Percentiles rank a stretch among this genome's conserved stretches.
Evolutionary conservation across 2,329 filamentous ascomycete species (phyloP).

Genomic region (Fusarium buharicum): DNA sequence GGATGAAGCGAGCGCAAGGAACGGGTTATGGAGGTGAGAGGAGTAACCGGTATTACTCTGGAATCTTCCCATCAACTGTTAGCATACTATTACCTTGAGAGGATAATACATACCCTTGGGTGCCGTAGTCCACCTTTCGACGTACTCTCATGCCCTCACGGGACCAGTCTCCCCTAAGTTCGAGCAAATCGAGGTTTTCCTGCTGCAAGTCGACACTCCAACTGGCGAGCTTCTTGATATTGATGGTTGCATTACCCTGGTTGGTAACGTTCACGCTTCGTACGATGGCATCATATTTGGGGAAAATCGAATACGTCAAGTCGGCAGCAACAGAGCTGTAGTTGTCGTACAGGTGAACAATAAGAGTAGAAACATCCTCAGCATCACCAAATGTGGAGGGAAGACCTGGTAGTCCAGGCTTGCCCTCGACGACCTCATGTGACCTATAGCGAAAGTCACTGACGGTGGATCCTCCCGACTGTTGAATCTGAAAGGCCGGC

Average conservation of each 20-base stretch:
- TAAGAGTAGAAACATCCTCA: conserved; percentile 66
- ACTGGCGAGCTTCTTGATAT: conserved; percentile 67
- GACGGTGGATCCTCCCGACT: conserved; percentile 68
- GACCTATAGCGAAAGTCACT: conserved; percentile 68
- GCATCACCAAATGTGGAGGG: conserved; percentile 68
- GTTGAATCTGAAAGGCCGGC: conserved; percentile 69
- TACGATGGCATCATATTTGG: conserved; percentile 68
- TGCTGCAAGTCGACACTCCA: conserved; percentile 70
- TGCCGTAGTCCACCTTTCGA: conserved; percentile 66
- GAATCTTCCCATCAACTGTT: conserved; percentile 56
- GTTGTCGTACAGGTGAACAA: conserved; percentile 69
- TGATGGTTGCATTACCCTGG: conserved; percentile 62
- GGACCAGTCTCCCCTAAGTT: conserved; percentile 71
- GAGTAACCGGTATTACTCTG: conserved; percentile 70
- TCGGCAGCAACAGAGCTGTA: conserved; percentile 67
- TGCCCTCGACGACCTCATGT: conserved; percentile 64
- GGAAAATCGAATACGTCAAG: conserved; percentile 72
- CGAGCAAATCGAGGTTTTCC: conserved; percentile 70
- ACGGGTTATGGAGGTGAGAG: conserved; percentile 72
- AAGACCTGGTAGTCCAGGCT: conserved; percentile 65
- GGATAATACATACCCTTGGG: conserved; percentile 57
- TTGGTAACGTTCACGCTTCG: conserved; percentile 72
- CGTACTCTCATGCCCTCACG: conserved; percentile 66
- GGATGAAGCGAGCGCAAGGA: conserved; percentile 66
- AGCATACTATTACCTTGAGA: accelerated